Evolutionary conservation across 805 yeast genomes (phyloP), one percentile per base, ranked within the genome.

Genomic region (Saturnispora galanensis): DNA sequence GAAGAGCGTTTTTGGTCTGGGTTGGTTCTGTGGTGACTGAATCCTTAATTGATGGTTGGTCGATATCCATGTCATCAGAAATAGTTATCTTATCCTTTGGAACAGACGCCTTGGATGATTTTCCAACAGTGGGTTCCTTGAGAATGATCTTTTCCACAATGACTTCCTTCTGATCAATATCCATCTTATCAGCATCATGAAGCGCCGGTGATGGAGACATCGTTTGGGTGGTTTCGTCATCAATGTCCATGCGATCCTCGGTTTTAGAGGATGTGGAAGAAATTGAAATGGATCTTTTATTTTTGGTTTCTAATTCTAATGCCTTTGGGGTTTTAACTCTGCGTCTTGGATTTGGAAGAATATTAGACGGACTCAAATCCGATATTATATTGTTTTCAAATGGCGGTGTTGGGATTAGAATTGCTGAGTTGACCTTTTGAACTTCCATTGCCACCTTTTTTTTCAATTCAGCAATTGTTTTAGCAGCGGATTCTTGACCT

Each of bases 331-430:
- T 34, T 17, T n/a, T 29, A 12, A 30, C 12, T 35, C 44, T 35
- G 9, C 26, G 31, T 29, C 39, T 36, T 35, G 40, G n/a, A 8
- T 31, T 32, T 31, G 51, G 51, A n/a, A 48, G 18, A 35, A 60
- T 59, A 40, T 57, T 52, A 1, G 52, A 47, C 8, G 45, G 33
- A 12, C 50, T 51, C 12, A 60, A 51, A 18, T 57, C 61, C 11
- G 62, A 50, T 21, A 21, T 21, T 21, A 8, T 21, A 21, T 21
- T 21, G 26, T 21, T 21, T 21, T 21, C 26, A 21, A 21, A 5
- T 21, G 26, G 26, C 26, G 7, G 26, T 21, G 26, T 5, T 21
- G 26, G 26, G 26, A 21, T 21, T 5, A 8, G 26, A 21, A 21
- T 21, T 21, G 26, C 7, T 21, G 26, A 12, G 6, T 13, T 12